These are phyloP conservation scores for Pseudogymnoascus sp. DNA, from an alignment of 2,329 filamentous ascomycete genomes.

Conservation along the genomic window DNA sequence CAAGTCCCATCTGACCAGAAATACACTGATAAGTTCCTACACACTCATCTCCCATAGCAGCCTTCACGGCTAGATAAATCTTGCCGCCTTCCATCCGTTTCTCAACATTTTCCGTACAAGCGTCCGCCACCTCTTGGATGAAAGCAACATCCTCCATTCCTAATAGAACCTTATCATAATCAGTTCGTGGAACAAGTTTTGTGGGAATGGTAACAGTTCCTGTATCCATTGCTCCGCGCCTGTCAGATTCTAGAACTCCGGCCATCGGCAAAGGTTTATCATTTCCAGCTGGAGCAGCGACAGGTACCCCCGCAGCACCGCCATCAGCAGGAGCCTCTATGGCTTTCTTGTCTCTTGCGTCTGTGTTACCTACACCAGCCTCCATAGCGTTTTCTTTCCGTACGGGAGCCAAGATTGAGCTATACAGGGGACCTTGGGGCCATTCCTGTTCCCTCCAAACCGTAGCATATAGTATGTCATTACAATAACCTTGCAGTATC, in stretches of 20 bases:
- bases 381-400: too few relatives aligned
- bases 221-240: neutral
- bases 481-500: neutral
- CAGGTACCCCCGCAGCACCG: neutral
- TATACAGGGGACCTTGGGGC: too few relatives aligned
- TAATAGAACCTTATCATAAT: neutral
- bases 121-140: neutral
- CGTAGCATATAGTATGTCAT: neutral
- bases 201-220: neutral
- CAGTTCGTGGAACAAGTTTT: neutral
- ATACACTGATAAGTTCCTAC: neutral
- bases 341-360: neutral
- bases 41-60: neutral
- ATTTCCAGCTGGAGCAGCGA: neutral
- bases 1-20: neutral
- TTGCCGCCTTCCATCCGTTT: neutral
- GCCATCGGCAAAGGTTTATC: neutral
- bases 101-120: neutral
- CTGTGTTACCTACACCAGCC: neutral
- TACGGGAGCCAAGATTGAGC: too few relatives aligned
- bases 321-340: neutral
- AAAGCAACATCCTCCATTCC: neutral
- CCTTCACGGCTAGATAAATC: neutral
- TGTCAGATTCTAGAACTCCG: neutral
- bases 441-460: neutral